A percentile compares a stretch with the other conserved stretches of the same genome.
phyloP scores from a whole-genome alignment of 192 early-diverging fungal genomes.

The Chytriomyces confervae region DNA sequence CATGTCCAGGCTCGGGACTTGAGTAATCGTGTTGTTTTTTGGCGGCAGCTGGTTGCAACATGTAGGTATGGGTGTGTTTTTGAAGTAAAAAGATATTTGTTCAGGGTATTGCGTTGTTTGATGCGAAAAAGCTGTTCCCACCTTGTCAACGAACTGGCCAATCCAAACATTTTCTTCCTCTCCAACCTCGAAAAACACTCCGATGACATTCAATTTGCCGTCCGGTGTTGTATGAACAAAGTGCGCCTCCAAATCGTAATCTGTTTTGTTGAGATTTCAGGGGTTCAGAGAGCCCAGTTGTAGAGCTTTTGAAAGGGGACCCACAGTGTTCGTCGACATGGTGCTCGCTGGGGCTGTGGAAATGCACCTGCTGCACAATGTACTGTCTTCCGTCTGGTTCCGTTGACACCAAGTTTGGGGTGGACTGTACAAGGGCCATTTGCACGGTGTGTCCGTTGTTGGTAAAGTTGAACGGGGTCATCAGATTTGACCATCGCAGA shows the following conservation, averaged over 20 bases:
- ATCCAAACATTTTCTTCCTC: constrained; percentile 40
- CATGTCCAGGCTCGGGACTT: constrained; percentile 26
- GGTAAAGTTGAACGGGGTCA: constrained; percentile 15
- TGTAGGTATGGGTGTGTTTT: background rate
- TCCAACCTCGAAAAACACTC: constrained; percentile 52
- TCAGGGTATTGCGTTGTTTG: too few species aligned
- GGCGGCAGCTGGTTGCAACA: background rate
- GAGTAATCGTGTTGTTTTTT: constrained; percentile 1
- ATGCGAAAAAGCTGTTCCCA: background rate
- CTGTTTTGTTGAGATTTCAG: background rate
- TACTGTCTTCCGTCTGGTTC: constrained; percentile 41
- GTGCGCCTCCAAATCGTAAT: constrained; percentile 49
- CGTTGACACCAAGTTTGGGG: background rate
- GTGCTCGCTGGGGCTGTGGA: constrained; percentile 70
- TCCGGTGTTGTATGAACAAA: constrained; percentile 56
- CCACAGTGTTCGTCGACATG: constrained; percentile 38
- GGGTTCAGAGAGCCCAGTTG: background rate
- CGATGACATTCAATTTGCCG: constrained; percentile 51
- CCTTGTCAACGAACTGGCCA: constrained; percentile 3
- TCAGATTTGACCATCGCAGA: background rate
- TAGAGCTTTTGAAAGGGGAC: background rate
- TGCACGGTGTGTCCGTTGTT: constrained; percentile 28
- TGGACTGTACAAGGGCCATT: background rate
- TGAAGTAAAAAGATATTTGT: too few species aligned
- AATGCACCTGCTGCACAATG: constrained; percentile 61